Conservation (phyloP, 352 stramenopile genomes). For the Elongisporangium prolatum region DNA sequence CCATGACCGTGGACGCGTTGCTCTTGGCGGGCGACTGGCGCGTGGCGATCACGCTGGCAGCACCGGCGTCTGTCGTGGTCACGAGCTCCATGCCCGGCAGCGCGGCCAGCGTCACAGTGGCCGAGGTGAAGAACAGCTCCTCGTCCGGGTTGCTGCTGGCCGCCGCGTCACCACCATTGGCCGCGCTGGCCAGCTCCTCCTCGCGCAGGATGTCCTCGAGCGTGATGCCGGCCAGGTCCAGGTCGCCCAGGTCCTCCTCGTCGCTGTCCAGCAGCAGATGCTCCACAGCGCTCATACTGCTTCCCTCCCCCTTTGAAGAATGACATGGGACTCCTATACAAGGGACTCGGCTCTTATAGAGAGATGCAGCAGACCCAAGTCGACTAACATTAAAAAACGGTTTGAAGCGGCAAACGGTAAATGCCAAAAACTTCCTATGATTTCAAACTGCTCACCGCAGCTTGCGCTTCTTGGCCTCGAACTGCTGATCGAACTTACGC, state of each 20-base stretch:
- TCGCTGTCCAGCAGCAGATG: slow-evolving; percentile 64
- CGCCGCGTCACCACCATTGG: slow-evolving; percentile 13
- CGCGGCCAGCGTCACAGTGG: slow-evolving; percentile 59
- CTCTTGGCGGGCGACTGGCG: slow-evolving; percentile 7
- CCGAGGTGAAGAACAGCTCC: slow-evolving; percentile 69
- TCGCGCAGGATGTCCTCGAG: slow-evolving; percentile 73
- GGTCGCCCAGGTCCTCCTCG: slow-evolving; percentile 55
- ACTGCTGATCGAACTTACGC: slow-evolving; percentile 77
- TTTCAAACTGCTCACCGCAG: neutral
- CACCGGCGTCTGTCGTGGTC: neutral
- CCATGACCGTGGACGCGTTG: slow-evolving; percentile 8
- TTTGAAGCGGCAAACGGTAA: neutral
- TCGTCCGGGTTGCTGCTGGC: slow-evolving; percentile 24
- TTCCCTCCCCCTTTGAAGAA: slow-evolving; percentile 1
- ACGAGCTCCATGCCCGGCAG: slow-evolving; percentile 68
- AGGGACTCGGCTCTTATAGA: slow-evolving; percentile 3
- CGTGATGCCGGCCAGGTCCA: slow-evolving; percentile 62
- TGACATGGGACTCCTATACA: slow-evolving; percentile 2
- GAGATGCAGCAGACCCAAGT: neutral
- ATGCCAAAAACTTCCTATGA: neutral
- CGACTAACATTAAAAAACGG: neutral
- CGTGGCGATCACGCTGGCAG: slow-evolving; percentile 15
- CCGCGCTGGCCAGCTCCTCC: slow-evolving; percentile 38
- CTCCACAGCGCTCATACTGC: slow-evolving; percentile 44
- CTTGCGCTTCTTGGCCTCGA: slow-evolving; percentile 42